Evolutionary conservation across 768 basidiomycete species (phyloP), one percentile per base, ranked within the genome.

Genomic region (Podaxis sp.): DNA sequence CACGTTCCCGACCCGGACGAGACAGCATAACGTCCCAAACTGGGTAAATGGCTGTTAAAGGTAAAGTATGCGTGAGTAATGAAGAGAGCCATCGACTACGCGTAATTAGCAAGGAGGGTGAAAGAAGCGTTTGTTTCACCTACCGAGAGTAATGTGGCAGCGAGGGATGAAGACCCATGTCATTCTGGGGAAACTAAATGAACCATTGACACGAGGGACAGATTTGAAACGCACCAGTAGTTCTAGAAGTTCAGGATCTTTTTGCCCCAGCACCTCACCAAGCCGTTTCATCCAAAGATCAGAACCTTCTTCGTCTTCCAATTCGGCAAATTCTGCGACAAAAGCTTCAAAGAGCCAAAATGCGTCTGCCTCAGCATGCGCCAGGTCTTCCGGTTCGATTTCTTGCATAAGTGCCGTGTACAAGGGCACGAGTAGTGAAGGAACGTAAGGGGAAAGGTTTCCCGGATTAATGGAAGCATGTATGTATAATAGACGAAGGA

Each of bases 291-390:
- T 85, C 90, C 89, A 92, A 25, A 79, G 47, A 53, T 75, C 80
- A 6, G 82, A 83, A 15, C 82, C 82, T 29, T 87, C 86, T 61
- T 87, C 85, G 56, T 88, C 88, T 63, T 88, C 87, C n/a, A 93
- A 70, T 55, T 90, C 91, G 1, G 83, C 77, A 54, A 93, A 83
- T 68, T 93, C 91, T 27, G 86, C 85, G 0, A 91, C 75, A 66
- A 93, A 78, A 0, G 85, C 82, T 71, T 92, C 90, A 59, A 93
- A 89, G 4, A 92, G 68, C 91, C 91, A 93, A 71, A 93, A 93
- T 0, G 87, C 82, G 67, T 93, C 91, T 1, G 91, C 91, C 71
- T 93, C 91, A 4, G 81, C 81, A 70, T 92, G 89, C 0, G 82
- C 79, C 9, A 82, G 70, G 47, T 90, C 87, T 58, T 84, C 81